Evolutionary conservation across 495 filamentous ascomycete genomes (phyloP).

Genomic region (Xylaria scruposa): DNA sequence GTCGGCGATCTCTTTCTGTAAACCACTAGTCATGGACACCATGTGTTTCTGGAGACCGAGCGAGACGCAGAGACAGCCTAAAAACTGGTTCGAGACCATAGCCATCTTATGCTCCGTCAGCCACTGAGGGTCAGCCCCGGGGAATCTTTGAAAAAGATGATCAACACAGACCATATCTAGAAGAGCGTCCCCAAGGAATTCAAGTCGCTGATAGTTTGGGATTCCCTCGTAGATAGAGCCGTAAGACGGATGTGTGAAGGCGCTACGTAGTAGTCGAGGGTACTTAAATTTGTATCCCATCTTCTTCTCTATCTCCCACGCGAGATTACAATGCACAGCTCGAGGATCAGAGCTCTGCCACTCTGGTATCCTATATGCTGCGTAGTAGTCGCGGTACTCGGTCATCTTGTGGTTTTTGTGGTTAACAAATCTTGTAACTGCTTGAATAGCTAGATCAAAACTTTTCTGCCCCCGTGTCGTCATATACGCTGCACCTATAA

Average conservation of each 20-base stretch:
- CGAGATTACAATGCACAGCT: slow-evolving; percentile 70
- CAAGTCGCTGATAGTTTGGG: slow-evolving; percentile 89
- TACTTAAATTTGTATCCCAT: slow-evolving; percentile 83
- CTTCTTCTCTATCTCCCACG: slow-evolving; percentile 65
- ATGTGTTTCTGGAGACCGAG: slow-evolving; percentile 80
- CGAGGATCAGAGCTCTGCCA: slow-evolving; percentile 70
- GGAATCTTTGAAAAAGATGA: slow-evolving; percentile 76
- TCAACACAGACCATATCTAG: slow-evolving; percentile 88
- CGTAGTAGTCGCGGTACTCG: slow-evolving; percentile 73
- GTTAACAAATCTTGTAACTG: slow-evolving; percentile 78
- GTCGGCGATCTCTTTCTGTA: slow-evolving; percentile 69
- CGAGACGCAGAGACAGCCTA: slow-evolving; percentile 79
- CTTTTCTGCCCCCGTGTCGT: slow-evolving; percentile 61
- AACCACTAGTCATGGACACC: slow-evolving; percentile 60
- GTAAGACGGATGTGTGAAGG: slow-evolving; percentile 89
- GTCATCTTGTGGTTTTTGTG: slow-evolving; percentile 70
- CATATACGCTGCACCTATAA: slow-evolving; percentile 89
- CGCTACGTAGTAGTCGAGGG: slow-evolving; percentile 78
- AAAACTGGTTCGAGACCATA: slow-evolving; percentile 97
- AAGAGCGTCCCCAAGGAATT: slow-evolving; percentile 91
- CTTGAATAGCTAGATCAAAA: slow-evolving; percentile 82
- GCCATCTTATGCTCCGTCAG: slow-evolving; percentile 99
- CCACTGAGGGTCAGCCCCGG: slow-evolving; percentile 90
- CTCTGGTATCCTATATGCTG: slow-evolving; percentile 70
- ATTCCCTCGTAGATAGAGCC: slow-evolving; percentile 71